Conservation (phyloP, 2,329 filamentous ascomycete species). For the Sarocladiaceae sp. region DNA sequence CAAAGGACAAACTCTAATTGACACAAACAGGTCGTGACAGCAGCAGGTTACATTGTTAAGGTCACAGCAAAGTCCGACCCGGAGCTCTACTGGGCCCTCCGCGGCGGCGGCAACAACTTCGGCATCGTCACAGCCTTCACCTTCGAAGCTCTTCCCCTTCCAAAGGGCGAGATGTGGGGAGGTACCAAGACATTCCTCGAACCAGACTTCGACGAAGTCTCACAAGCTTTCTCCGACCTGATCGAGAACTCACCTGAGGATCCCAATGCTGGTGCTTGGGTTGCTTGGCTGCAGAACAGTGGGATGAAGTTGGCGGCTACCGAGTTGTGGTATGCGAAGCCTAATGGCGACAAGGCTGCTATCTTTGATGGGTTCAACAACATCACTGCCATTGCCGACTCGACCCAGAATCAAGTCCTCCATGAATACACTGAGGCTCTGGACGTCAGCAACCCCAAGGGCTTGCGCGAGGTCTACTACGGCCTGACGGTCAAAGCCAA, state of each 20-base stretch:
- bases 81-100: slow-evolving; percentile 55
- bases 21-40: slow-evolving; percentile 33
- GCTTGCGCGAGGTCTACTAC: slow-evolving; percentile 19
- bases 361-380: slow-evolving; percentile 32
- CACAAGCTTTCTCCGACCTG: slow-evolving; percentile 27
- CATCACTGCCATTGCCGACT: slow-evolving; percentile 25
- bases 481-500: slow-evolving; percentile 16
- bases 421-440: slow-evolving; percentile 15
- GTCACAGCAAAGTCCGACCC: slow-evolving; percentile 36
- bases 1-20: not conserved
- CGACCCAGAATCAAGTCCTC: slow-evolving; percentile 15
- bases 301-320: slow-evolving; percentile 21
- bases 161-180: slow-evolving; percentile 27
- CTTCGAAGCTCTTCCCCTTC: slow-evolving; percentile 27
- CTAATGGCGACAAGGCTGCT: slow-evolving; percentile 25
- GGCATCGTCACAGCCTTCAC: slow-evolving; percentile 51
- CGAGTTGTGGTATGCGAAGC: slow-evolving; percentile 32
- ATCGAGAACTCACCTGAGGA: slow-evolving; percentile 25
- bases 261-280: slow-evolving; percentile 29
- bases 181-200: slow-evolving; percentile 25
- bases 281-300: slow-evolving; percentile 18
- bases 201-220: slow-evolving; percentile 22
- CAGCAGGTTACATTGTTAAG: slow-evolving; percentile 35
- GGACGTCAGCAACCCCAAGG: slow-evolving; percentile 12
- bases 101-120: slow-evolving; percentile 52